Base-by-base conservation (phyloP, 1,284 basidiomycete species). In the Moesziomyces antarcticus region DNA sequence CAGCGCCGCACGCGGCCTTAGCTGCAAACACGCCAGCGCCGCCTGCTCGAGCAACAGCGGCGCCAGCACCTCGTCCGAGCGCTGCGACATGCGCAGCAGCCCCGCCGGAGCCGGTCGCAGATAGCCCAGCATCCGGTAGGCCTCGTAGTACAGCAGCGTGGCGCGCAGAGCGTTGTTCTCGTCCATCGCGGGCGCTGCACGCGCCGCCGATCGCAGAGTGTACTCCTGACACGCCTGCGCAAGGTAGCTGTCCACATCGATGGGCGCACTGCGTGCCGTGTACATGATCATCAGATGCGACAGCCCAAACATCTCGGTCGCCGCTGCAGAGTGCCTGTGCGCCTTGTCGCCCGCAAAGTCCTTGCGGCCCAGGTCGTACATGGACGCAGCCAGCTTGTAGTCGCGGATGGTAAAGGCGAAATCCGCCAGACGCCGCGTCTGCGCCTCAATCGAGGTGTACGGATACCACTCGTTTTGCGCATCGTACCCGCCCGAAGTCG, bases 321-420 rank as follows among this genome's bases (percentile, higher is more conserved):
- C 81, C 3, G 72, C 80, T 0, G 81, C 78, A 3, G 64, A 64
- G 47, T 84, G 73, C 25, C 61, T 48, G 30, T 49, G 62, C 5
- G 82, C 83, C 53, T 80, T 79, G 48, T 84, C 82, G 24, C 46
- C 62, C 7, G 70, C 65, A 47, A 73, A 81, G 51, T 86, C 85
- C 51, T 83, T 85, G 52, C 93, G 87, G 20, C 93, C 82, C 2
- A 90, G 86, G 77, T 98, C 96, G 91, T 95, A 99, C 22, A 96
- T 90, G 16, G 86, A 86, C 1, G 89, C 87, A 0, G 96, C 96
- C 42, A 96, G 88, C 74, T 92, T 93, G 83, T 91, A 90, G 85
- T 99, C 96, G 1, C 93, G 91, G 0, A 97, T 86, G 75, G 96
- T 91, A 50, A 97, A 97, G 2, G 94, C 91, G 85, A 98, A 95